Evolutionary conservation across 352 stramenopile genomes (phyloP).

Genomic region (Pythium chondricola): DNA sequence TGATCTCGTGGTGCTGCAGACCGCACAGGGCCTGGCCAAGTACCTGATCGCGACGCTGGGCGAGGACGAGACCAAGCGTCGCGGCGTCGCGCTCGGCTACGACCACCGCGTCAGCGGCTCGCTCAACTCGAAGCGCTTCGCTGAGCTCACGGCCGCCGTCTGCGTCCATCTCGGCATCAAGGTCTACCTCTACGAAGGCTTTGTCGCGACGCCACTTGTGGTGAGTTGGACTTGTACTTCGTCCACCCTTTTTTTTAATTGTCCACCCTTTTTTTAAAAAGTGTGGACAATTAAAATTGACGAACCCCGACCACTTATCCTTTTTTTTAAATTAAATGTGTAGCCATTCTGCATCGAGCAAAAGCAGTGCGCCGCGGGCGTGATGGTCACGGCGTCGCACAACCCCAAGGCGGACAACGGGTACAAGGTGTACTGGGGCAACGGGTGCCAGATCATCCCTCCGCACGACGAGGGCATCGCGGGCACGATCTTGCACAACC

Average conservation of each 20-base stretch:
- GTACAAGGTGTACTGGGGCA: slow-evolving; percentile 97
- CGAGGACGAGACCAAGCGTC: slow-evolving; percentile 48
- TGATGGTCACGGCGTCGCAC: slow-evolving; percentile 96
- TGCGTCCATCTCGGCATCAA: slow-evolving; percentile 78
- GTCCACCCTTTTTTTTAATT: too few relatives aligned
- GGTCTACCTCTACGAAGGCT: slow-evolving; percentile 87
- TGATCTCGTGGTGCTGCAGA: slow-evolving; percentile 90
- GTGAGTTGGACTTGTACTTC: too few relatives aligned
- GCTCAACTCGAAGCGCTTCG: slow-evolving; percentile 87
- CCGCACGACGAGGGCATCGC: slow-evolving; percentile 94
- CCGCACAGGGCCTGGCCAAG: slow-evolving; percentile 85
- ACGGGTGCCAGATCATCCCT: slow-evolving; percentile 96
- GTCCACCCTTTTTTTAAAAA: too few relatives aligned
- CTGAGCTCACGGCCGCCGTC: slow-evolving; percentile 76
- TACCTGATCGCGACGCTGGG: slow-evolving; percentile 80
- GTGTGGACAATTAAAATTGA: too few relatives aligned
- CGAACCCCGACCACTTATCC: too few relatives aligned
- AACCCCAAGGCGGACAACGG: slow-evolving; percentile 98
- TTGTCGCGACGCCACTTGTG: slow-evolving; percentile 96
- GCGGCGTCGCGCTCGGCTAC: slow-evolving; percentile 87
- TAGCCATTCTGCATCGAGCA: slow-evolving; percentile 78
- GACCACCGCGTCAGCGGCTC: slow-evolving; percentile 78
- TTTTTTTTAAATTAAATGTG: neutral
- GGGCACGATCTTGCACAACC: slow-evolving; percentile 82
- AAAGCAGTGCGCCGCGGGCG: slow-evolving; percentile 71